These are phyloP conservation scores for Cladosporium sphaerospermum DNA, from an alignment of 2,329 filamentous ascomycete genomes.

Conservation along the genomic window DNA sequence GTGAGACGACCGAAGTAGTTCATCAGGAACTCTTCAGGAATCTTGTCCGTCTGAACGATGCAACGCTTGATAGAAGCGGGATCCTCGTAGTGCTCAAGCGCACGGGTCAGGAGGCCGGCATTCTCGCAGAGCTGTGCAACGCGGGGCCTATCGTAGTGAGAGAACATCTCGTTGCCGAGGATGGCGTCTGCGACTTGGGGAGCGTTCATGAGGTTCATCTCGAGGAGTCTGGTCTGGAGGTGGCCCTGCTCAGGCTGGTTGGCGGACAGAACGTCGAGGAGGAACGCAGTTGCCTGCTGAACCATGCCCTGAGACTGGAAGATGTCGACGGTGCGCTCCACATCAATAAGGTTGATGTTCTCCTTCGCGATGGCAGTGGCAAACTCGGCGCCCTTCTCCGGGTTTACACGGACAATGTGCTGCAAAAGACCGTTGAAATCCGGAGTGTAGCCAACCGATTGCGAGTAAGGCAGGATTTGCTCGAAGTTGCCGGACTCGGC, in stretches of 20 bases:
- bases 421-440: conserved; percentile 90
- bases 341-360: conserved; percentile 79
- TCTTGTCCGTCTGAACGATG: conserved; percentile 76
- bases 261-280: conserved; percentile 89
- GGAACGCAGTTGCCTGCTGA: conserved; percentile 95
- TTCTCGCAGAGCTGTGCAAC: conserved; percentile 91
- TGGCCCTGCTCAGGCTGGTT: conserved; percentile 91
- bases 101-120: conserved; percentile 64
- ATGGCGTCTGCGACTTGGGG: conserved; percentile 98
- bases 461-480: conserved; percentile 87
- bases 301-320: conserved; percentile 98
- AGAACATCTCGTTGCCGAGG: conserved; percentile 96
- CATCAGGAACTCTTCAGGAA: conserved; percentile 85
- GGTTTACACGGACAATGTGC: conserved; percentile 74
- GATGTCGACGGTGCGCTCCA: conserved; percentile 92
- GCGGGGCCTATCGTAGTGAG: conserved; percentile 85
- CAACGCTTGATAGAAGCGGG: conserved; percentile 84
- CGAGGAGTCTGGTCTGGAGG: conserved; percentile 86
- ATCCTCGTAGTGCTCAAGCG: conserved; percentile 92
- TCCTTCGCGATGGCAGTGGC: conserved; percentile 87
- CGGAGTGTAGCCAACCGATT: conserved; percentile 81
- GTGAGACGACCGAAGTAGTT: conserved; percentile 91
- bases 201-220: conserved; percentile 97
- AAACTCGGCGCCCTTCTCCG: conserved; percentile 92
- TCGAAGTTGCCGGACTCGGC: conserved; percentile 96